Base-by-base conservation (phyloP, 805 yeast genomes). In the Sugiyamaella americana region DNA sequence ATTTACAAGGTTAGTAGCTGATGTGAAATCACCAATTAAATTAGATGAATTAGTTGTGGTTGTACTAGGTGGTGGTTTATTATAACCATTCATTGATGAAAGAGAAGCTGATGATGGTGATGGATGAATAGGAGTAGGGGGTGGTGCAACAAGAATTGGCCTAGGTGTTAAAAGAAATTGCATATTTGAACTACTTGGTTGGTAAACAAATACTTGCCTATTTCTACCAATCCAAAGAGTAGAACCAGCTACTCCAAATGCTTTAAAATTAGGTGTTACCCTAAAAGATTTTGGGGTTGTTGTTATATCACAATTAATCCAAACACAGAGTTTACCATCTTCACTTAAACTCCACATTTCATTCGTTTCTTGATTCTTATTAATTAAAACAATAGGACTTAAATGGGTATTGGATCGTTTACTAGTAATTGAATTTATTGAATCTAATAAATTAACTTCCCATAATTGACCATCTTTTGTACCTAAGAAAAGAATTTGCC, bases 331-430 rank as follows among this genome's bases (percentile, higher is more conserved):
- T 37, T 62, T 58, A 1, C 73, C 72, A 20, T 65, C 69, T 2
- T 61, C 66, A 37, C 68, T 67, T 20, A 69, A 35, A 1, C 69
- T 61, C 60, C 67, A 61, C 43, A 63, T 49, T 10, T 50, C 59
- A 22, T 47, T 37, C 38, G 38, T 35, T 35, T 35, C 10, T 2
- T 51, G 55, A 37, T 49, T 51, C 13, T 21, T 21, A n/a, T 36
- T 22, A 17, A 58, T 55, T 4, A 41, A 39, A 18, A 58, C 57
- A 4, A 58, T 37, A 3, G 60, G 50, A 5, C 51, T 43, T 32
- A 50, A 16, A 36, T 58, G 61, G 24, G 40, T 51, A 4, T 59
- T 56, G 2, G 49, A 22, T 10, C 66, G 54, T 30, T 49, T 57
- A 30, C 40, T 44, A 6, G 43, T 38, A 13, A 64, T 44, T 13